These are phyloP conservation scores for Lachnellula occidentalis DNA, from an alignment of 2,329 filamentous ascomycete genomes.

Conservation along the genomic window DNA sequence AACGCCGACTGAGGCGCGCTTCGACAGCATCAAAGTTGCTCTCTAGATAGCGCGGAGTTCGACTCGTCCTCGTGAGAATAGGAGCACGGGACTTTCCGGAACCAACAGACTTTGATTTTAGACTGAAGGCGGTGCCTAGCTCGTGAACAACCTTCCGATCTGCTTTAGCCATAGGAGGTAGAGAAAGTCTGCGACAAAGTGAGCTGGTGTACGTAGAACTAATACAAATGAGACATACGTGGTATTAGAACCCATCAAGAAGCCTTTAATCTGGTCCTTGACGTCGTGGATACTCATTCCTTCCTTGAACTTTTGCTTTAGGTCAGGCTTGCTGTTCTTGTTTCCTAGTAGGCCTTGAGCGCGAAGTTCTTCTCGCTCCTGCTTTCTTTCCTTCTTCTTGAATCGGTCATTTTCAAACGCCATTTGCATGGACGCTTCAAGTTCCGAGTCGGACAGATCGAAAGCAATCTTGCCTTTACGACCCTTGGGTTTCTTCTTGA, in stretches of 20 bases:
- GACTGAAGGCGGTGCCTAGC: conserved; percentile 65
- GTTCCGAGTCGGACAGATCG: conserved; percentile 60
- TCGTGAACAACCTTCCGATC: conserved; percentile 76
- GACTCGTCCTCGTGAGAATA: conserved; percentile 66
- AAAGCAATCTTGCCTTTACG: conserved; percentile 47
- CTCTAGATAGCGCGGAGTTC: conserved; percentile 58
- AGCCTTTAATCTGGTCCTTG: conserved; percentile 64
- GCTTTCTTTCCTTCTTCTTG: conserved; percentile 67
- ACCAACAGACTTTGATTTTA: conserved; percentile 82
- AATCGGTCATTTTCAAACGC: conserved; percentile 63
- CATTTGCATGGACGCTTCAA: conserved; percentile 53
- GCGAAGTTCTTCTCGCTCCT: conserved; percentile 63
- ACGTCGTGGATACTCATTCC: conserved; percentile 69
- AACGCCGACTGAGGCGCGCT: conserved; percentile 44
- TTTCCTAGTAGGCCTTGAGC: conserved; percentile 60
- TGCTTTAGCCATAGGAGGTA: conserved; percentile 80
- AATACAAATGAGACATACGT: conserved; percentile 44
- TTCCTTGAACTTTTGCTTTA: conserved; percentile 65
- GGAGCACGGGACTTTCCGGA: conserved; percentile 68
- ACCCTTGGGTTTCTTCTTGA: conserved; percentile 60
- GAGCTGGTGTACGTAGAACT: background rate
- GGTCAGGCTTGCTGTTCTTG: conserved; percentile 43
- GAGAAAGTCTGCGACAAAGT: conserved; percentile 48
- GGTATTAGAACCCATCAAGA: conserved; percentile 58
- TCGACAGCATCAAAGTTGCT: conserved; percentile 46